These are phyloP conservation scores for Castanea crenata DNA, from an alignment of 306 rosid genomes.

Conservation along the genomic window DNA sequence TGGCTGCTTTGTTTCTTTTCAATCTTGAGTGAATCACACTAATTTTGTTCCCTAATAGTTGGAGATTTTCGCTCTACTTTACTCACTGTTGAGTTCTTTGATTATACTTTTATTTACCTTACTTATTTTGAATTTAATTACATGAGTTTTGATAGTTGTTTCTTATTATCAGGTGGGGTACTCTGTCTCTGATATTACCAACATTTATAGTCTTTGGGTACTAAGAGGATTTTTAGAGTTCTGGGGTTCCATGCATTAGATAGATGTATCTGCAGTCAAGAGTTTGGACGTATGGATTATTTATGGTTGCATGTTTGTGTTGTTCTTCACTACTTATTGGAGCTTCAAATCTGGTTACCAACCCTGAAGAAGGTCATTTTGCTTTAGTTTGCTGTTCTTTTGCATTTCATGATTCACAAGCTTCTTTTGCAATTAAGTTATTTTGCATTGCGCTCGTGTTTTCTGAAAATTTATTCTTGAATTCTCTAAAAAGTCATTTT, in stretches of 20 bases:
- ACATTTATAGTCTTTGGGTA: constrained; percentile 11
- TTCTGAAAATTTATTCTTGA: background rate
- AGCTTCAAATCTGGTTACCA: constrained; percentile 34
- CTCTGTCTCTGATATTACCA: background rate
- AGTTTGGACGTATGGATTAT: constrained; percentile 34
- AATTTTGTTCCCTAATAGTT: background rate
- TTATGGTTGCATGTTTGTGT: constrained; percentile 41
- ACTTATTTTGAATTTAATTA: background rate
- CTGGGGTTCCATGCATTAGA: constrained; percentile 6
- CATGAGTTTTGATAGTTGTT: background rate
- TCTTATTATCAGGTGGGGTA: constrained; percentile 35
- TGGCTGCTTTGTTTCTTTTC: background rate
- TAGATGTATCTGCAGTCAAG: constrained; percentile 52
- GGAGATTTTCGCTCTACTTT: background rate
- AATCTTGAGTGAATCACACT: background rate
- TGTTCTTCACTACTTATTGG: constrained; percentile 40
- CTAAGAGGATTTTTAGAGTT: constrained; percentile 22
- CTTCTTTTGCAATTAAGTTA: constrained; percentile 2
- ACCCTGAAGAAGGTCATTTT: constrained; percentile 63
- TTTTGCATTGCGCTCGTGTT: background rate
- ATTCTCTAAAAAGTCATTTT: background rate
- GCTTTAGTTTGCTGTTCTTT: constrained; percentile 5
- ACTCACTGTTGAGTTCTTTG: background rate
- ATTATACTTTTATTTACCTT: background rate
- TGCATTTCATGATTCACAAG: background rate